Evolutionary conservation across 2,329 filamentous ascomycete genomes (phyloP).

Genomic region (Alternaria incomplexa): DNA sequence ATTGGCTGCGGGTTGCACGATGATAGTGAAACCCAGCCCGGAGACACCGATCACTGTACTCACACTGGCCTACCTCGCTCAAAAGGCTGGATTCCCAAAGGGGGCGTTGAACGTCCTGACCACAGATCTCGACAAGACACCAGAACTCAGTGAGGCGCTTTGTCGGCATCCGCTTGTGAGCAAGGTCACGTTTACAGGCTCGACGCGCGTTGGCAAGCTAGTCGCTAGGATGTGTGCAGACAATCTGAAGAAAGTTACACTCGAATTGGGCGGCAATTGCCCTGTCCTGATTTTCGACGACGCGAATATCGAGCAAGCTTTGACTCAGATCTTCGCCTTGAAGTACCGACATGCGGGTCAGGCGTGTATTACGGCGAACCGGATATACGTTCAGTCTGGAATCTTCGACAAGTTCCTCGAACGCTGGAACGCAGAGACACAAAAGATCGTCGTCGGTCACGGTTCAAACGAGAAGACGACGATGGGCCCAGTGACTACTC

Average conservation of each 20-base stretch:
- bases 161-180: conserved; percentile 65
- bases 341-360: conserved; percentile 68
- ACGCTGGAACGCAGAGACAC: conserved; percentile 59
- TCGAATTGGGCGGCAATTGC: conserved; percentile 70
- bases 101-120: conserved; percentile 68
- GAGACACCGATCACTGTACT: conserved; percentile 50
- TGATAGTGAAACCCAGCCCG: conserved; percentile 62
- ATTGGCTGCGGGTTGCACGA: conserved; percentile 74
- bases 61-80: conserved; percentile 47
- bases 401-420: conserved; percentile 68
- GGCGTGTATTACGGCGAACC: conserved; percentile 69
- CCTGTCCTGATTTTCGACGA: conserved; percentile 70
- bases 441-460: conserved; percentile 66
- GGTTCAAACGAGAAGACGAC: conserved; percentile 63
- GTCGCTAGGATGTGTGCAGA: conserved; percentile 65
- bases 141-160: conserved; percentile 59
- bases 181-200: conserved; percentile 66
- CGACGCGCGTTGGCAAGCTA: conserved; percentile 67
- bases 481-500: conserved; percentile 66
- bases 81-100: conserved; percentile 57
- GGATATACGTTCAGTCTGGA: conserved; percentile 68
- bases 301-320: conserved; percentile 65
- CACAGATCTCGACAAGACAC: conserved; percentile 63
- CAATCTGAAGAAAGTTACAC: conserved; percentile 68
- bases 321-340: conserved; percentile 53